Evolutionary conservation across 805 yeast genomes (phyloP), one percentile per base, ranked within the genome.

Genomic region (Metschnikowia continentalis): DNA sequence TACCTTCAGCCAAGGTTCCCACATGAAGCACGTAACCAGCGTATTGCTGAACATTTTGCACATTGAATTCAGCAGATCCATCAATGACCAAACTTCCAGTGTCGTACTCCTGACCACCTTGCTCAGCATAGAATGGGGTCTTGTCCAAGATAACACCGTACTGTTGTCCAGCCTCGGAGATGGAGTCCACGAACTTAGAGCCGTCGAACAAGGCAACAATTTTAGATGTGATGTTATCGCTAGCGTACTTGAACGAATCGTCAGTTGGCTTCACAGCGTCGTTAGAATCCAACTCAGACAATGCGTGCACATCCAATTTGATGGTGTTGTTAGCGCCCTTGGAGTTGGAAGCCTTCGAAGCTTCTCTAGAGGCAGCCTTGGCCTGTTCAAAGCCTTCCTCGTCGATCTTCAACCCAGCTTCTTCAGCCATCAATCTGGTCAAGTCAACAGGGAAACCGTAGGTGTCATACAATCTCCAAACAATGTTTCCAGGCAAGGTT

Each of bases 361-460:
- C 98, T 75, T 91, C 97, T 67, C 86, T 82, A 10, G 97, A 88
- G 60, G 84, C 95, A 57, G 82, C 80, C 67, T 84, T 88, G 45
- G 99, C 98, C 60, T 81, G 81, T 71, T 91, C 97, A 65, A 94
- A 94, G 35, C 89, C 98, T 46, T 76, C 84, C 67, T 90, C 96
- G 68, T 94, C 97, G 57, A 94, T 92, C 62, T 83, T 85, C 61
- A 94, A 80, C 17, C 96, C 96, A 53, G 94, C 89, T 73, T 94
- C 99, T 71, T 92, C 98, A 42, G 99, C 99, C 99, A 94, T 94
- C 67, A 94, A 80, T 68, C 96, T 84, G 32, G 99, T 94, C 66
- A 94, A 81, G 72, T 94, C 99, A 51, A 90, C 97, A 36, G 99
- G 99, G 87, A 94, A 94, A 52, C 99, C 99, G 66, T 92, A 94